phyloP scores from a whole-genome alignment of 2,329 filamentous ascomycete species.

The Colletotrichum sp. region DNA sequence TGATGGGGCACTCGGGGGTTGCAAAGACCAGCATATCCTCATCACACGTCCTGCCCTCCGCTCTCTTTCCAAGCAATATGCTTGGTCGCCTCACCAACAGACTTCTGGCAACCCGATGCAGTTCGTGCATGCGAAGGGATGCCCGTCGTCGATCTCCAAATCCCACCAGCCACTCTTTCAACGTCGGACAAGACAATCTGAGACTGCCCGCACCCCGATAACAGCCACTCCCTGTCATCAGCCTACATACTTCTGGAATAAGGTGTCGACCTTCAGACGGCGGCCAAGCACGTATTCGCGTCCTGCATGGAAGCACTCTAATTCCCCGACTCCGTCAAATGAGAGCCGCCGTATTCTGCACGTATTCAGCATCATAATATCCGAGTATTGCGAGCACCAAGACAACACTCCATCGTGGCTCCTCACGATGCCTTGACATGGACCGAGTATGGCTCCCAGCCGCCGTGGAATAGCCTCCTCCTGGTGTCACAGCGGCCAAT shows the following conservation, averaged over 20 bases:
- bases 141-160: slow-evolving; percentile 16
- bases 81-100: neutral
- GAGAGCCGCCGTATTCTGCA: neutral
- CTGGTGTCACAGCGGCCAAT: neutral
- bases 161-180: slow-evolving; percentile 10
- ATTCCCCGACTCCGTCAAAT: neutral
- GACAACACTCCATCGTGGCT: neutral
- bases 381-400: neutral
- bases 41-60: neutral
- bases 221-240: neutral
- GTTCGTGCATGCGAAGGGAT: slow-evolving; percentile 19
- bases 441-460: neutral
- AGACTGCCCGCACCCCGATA: neutral
- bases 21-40: slow-evolving; percentile 13
- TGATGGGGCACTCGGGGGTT: neutral
- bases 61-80: slow-evolving; percentile 6
- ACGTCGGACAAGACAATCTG: slow-evolving; percentile 6
- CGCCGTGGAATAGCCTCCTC: neutral
- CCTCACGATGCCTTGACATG: neutral
- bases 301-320: slow-evolving; percentile 11
- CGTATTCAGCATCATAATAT: neutral
- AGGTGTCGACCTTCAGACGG: slow-evolving; percentile 3
- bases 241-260: neutral
- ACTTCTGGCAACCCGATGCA: slow-evolving; percentile 1
- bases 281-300: neutral